Conservation (phyloP, 2,329 filamentous ascomycete genomes). For the Salinomyces thailandicus region DNA sequence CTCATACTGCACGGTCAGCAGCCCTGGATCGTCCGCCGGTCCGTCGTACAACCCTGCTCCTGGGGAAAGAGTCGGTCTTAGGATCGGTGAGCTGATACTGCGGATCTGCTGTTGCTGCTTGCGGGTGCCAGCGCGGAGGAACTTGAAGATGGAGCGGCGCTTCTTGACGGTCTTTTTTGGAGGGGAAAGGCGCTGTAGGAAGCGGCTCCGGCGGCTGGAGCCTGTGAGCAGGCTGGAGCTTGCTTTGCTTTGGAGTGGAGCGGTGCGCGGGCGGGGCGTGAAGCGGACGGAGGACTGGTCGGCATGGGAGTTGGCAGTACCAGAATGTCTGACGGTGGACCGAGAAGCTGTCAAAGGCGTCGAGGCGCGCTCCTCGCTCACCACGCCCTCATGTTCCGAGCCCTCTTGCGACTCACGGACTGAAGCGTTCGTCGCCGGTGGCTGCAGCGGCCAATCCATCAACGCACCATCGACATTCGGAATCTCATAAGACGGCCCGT, state of each 20-base stretch:
- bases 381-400: no score
- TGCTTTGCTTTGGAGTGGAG: constrained; percentile 10
- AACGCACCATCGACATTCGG: not conserved
- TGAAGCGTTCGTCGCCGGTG: no score
- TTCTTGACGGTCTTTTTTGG: constrained; percentile 17
- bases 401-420: no score
- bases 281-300: constrained; percentile 2
- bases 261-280: not conserved
- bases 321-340: no score
- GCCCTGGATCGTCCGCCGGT: constrained; percentile 11
- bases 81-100: constrained; percentile 18
- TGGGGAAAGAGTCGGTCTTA: constrained; percentile 5
- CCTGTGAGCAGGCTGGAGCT: constrained; percentile 13
- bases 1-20: constrained; percentile 17
- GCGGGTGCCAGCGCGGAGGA: constrained; percentile 17
- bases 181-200: constrained; percentile 14
- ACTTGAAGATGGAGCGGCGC: constrained; percentile 21
- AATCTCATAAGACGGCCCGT: not conserved
- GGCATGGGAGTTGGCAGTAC: no score
- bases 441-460: not conserved
- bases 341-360: no score
- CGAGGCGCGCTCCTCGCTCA: no score
- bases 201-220: constrained; percentile 11
- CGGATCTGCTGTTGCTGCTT: constrained; percentile 13
- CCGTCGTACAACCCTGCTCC: constrained; percentile 12